Evolutionary conservation across 2,329 filamentous ascomycete genomes (phyloP), one percentile per base, ranked within the genome.

Genomic region (Aureobasidium lini): DNA sequence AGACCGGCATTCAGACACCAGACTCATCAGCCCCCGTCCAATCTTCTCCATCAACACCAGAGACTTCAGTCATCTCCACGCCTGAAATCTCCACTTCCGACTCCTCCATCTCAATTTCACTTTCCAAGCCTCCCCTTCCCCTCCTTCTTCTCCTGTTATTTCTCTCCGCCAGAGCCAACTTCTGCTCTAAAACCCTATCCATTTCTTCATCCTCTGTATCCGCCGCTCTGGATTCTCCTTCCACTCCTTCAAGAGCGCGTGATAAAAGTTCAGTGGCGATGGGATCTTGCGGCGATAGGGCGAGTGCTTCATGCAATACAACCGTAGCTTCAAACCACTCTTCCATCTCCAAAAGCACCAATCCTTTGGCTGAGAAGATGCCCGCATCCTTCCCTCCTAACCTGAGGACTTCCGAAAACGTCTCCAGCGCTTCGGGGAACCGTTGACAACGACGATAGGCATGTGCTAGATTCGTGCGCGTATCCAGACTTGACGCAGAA

Each of bases 331-430:
- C 88, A 66, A 88, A 87, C 0, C 84, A 83, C 53, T 84, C 80
- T 15, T 84, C 84, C 65, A 90, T 79, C 67, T 96, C 90, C 65
- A 97, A 81, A 58, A 93, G 79, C 11, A 95, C 87, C 15, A 97
- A 78, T 0, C 90, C 93, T 67, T 95, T 93, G 10, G 90, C 87
- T 50, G 84, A 84, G 69, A 95, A 94, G 2, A 94, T 83, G 32
- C 84, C 81, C 0, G 88, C 81, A 63, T 94, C 88, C 64, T 92
- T 91, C 29, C 78, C 74, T 7, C 90, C 90, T 48, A 89, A 83
- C 11, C 93, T 81, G 32, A 96, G 80, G 32, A 95, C 94, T 67
- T 92, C 87, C 64, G 96, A 89, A 67, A 96, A 97, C 69, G 93
- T 84, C 1, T 79, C 80, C 10, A 97, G 79, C 0, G 93, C 88